Conservation (phyloP, 2,329 filamentous ascomycete genomes). For the Escovopsis sp. region DNA sequence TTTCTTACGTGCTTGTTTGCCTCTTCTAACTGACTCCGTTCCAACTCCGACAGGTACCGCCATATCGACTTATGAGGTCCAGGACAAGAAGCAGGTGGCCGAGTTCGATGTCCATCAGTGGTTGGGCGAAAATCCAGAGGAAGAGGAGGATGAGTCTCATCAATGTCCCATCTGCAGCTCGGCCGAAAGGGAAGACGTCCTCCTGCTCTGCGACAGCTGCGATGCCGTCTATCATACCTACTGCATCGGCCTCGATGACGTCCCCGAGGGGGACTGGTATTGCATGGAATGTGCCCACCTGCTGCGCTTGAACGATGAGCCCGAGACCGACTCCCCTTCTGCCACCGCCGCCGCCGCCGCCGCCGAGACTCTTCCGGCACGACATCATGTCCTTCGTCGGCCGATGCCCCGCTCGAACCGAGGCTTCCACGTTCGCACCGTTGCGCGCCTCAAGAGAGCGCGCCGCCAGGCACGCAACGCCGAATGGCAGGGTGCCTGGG, state of each 20-base stretch:
- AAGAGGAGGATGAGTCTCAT: conserved; percentile 50
- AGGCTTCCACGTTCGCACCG: conserved; percentile 34
- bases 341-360: conserved; percentile 22
- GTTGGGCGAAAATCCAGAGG: conserved; percentile 58
- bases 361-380: conserved; percentile 18
- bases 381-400: conserved; percentile 16
- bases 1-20: neutral
- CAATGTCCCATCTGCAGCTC: conserved; percentile 78
- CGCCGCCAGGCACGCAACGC: conserved; percentile 53
- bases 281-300: conserved; percentile 65
- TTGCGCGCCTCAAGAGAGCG: conserved; percentile 40
- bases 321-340: conserved; percentile 15
- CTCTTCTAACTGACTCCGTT: neutral
- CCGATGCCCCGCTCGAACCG: conserved; percentile 19
- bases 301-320: conserved; percentile 22
- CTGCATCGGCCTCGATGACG: conserved; percentile 67
- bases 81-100: conserved; percentile 78
- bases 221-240: conserved; percentile 83
- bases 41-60: conserved; percentile 29
- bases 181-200: conserved; percentile 65
- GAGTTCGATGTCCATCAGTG: conserved; percentile 70
- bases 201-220: conserved; percentile 85
- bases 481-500: conserved; percentile 84
- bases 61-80: conserved; percentile 47
- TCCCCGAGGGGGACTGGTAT: conserved; percentile 74